Conservation (phyloP, 2,329 filamentous ascomycete species). For the Metarhizium album region DNA sequence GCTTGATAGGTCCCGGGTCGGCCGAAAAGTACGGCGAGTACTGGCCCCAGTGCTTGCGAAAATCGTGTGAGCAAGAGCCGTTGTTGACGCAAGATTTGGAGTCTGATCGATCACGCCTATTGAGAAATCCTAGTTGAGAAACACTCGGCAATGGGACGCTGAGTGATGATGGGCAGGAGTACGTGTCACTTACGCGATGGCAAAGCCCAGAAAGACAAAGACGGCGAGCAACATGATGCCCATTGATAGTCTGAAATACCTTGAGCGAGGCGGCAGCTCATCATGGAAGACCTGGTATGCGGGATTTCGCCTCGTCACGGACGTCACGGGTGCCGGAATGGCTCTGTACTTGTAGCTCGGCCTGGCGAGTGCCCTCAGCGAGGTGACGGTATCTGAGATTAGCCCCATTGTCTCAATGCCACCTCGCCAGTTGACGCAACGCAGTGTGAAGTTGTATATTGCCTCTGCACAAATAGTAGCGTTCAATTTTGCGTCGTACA, state of each 20-base stretch:
- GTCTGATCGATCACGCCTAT: slow-evolving; percentile 7
- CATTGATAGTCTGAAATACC: slow-evolving; percentile 9
- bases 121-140: neutral
- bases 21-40: slow-evolving; percentile 80
- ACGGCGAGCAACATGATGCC: slow-evolving; percentile 9
- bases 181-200: slow-evolving; percentile 10
- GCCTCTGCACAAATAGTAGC: neutral
- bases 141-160: neutral
- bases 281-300: neutral
- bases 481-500: neutral
- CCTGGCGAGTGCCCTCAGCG: slow-evolving; percentile 11
- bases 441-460: neutral
- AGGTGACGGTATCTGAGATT: slow-evolving; percentile 1
- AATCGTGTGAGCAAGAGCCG: slow-evolving; percentile 40
- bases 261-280: slow-evolving; percentile 3
- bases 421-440: neutral
- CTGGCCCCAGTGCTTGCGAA: slow-evolving; percentile 70
- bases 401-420: slow-evolving; percentile 4
- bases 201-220: slow-evolving; percentile 9
- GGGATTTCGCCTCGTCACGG: neutral
- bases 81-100: neutral
- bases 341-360: slow-evolving; percentile 19
- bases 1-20: slow-evolving; percentile 47
- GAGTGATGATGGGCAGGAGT: neutral
- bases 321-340: slow-evolving; percentile 11